Conservation (phyloP, 2,329 filamentous ascomycete species). For the Colletotrichum melonis region DNA sequence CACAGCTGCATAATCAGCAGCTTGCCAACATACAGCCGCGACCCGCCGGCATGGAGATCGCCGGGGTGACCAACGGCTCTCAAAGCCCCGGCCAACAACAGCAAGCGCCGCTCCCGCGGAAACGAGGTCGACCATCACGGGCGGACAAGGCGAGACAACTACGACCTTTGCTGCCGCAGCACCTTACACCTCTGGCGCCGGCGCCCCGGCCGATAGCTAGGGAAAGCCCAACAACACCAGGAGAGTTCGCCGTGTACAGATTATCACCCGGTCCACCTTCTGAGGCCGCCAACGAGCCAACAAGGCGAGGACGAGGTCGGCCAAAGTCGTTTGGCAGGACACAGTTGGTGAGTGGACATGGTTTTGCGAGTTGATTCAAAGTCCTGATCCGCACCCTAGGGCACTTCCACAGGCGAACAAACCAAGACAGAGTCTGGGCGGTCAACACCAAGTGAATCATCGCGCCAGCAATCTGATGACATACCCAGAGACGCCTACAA, state of each 20-base stretch:
- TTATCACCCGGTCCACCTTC: conserved; percentile 16
- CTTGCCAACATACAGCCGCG: conserved; percentile 39
- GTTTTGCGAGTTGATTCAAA: not conserved
- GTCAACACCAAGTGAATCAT: conserved; percentile 11
- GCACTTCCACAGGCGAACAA: conserved; percentile 4
- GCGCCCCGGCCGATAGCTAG: conserved; percentile 1
- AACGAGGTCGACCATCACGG: conserved; percentile 58
- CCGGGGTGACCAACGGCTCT: conserved; percentile 2
- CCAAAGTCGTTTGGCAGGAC: conserved; percentile 22
- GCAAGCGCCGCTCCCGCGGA: conserved; percentile 40
- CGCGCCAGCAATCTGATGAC: conserved; percentile 11
- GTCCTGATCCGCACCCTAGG: not conserved
- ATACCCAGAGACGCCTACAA: not conserved
- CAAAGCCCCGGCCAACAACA: conserved; percentile 17
- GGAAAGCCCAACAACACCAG: conserved; percentile 27
- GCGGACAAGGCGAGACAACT: conserved; percentile 52
- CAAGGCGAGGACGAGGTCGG: conserved; percentile 19
- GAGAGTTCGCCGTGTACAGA: conserved; percentile 17
- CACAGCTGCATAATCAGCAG: conserved; percentile 22
- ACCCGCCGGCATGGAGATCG: conserved; percentile 1
- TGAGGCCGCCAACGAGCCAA: not conserved
- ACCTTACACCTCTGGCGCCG: conserved; percentile 45
- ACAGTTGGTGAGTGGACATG: conserved; percentile 3
- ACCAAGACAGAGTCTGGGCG: conserved; percentile 6
- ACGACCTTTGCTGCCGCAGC: conserved; percentile 46